Evolutionary conservation across 441 rosid species (phyloP).

Genomic region (Mallotus repandus): DNA sequence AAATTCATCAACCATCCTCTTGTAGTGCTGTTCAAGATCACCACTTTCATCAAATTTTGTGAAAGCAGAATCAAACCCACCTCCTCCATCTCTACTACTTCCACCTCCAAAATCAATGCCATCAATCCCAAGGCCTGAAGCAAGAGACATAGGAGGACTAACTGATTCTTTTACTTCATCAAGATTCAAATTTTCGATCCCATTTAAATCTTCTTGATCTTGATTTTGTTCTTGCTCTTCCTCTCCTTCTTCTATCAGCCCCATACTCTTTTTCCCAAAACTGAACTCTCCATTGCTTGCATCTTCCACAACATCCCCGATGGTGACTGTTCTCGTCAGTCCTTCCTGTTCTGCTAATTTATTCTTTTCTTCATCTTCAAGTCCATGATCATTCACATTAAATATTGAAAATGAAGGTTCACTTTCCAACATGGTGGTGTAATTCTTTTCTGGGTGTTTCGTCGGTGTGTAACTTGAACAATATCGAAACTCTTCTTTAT

Average conservation of each 20-base stretch:
- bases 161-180: slow-evolving; percentile 39
- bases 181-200: slow-evolving; percentile 13
- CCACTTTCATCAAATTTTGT: slow-evolving; percentile 41
- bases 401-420: slow-evolving; percentile 59
- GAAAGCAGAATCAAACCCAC: slow-evolving; percentile 33
- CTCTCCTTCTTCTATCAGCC: slow-evolving; percentile 43
- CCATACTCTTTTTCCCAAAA: slow-evolving; percentile 43
- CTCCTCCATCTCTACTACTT: slow-evolving; percentile 7
- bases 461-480: slow-evolving; percentile 7
- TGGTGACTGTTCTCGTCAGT: slow-evolving; percentile 43
- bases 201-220: slow-evolving; percentile 19
- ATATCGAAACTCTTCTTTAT: neutral
- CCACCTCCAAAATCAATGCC: slow-evolving; percentile 35
- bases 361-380: slow-evolving; percentile 25
- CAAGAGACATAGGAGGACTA: slow-evolving; percentile 69
- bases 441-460: slow-evolving; percentile 5
- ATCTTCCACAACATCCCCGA: slow-evolving; percentile 42
- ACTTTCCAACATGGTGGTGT: slow-evolving; percentile 44
- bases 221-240: slow-evolving; percentile 14
- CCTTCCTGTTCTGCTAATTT: slow-evolving; percentile 25
- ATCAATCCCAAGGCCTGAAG: slow-evolving; percentile 64
- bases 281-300: slow-evolving; percentile 43
- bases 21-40: slow-evolving; percentile 51
- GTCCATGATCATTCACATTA: slow-evolving; percentile 26
- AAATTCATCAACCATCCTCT: slow-evolving; percentile 59